Evolutionary conservation across 495 filamentous ascomycete genomes (phyloP).

Genomic region (Tuber umbilicatum): DNA sequence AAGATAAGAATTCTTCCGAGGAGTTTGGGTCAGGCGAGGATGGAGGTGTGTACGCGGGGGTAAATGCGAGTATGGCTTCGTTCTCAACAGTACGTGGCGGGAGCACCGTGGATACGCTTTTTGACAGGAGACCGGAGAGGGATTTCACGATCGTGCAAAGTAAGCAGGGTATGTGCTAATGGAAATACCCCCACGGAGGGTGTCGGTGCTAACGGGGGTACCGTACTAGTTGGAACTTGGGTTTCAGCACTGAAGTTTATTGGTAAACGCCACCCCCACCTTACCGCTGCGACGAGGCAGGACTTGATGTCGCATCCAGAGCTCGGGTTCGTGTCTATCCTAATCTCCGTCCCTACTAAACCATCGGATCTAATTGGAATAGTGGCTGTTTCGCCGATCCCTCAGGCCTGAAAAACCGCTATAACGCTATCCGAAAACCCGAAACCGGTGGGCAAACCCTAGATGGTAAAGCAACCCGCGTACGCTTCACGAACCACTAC

Average conservation of each 20-base stretch:
- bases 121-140: constrained; percentile 18
- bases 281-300: too few relatives aligned
- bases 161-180: constrained; percentile 25
- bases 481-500: too few relatives aligned
- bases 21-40: constrained; percentile 23
- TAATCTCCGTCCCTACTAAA: too few relatives aligned
- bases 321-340: too few relatives aligned
- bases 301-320: constrained; percentile 73
- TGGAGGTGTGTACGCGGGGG: constrained; percentile 3
- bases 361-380: too few relatives aligned
- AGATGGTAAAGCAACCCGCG: too few relatives aligned
- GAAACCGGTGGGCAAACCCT: constrained; percentile 63
- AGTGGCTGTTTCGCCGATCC: constrained; percentile 67
- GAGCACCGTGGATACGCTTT: too few relatives aligned
- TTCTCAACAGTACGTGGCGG: constrained; percentile 11
- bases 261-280: constrained; percentile 65
- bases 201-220: too few relatives aligned
- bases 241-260: constrained; percentile 55
- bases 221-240: constrained; percentile 28
- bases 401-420: constrained; percentile 60
- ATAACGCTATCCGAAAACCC: constrained; percentile 58
- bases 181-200: too few relatives aligned
- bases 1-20: constrained; percentile 44
- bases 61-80: constrained; percentile 1
- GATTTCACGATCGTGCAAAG: constrained; percentile 31